phyloP scores from a whole-genome alignment of 495 filamentous ascomycete species.

The Cercophora samala region DNA sequence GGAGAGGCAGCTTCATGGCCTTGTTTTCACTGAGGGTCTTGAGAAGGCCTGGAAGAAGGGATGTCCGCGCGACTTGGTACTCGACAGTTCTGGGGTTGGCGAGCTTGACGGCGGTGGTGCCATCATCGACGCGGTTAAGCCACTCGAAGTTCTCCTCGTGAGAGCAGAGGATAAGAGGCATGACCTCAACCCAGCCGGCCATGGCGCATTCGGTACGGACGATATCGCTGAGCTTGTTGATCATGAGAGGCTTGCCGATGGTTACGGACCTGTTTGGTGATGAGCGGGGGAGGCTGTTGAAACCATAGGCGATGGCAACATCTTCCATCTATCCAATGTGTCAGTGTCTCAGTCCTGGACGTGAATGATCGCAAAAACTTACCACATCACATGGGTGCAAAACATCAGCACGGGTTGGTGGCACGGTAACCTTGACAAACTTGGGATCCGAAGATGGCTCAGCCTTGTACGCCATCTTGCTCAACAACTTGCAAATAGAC shows the following conservation, averaged over 20 bases:
- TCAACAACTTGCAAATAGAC: constrained; percentile 70
- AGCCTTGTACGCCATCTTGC: constrained; percentile 80
- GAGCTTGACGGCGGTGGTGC: constrained; percentile 77
- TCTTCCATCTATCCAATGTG: constrained; percentile 71
- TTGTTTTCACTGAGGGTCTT: constrained; percentile 97
- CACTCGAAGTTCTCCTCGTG: constrained; percentile 98
- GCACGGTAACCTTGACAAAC: constrained; percentile 74
- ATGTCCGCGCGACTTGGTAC: constrained; percentile 94
- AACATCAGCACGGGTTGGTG: constrained; percentile 87
- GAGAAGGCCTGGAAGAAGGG: constrained; percentile 80
- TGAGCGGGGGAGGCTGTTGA: constrained; percentile 83
- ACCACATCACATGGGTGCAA: constrained; percentile 90
- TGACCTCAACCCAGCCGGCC: constrained; percentile 93
- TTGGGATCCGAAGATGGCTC: constrained; percentile 65
- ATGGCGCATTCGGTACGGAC: constrained; percentile 86
- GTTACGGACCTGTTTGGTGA: constrained; percentile 81
- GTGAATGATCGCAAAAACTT: constrained; percentile 10
- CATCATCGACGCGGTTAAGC: constrained; percentile 89
- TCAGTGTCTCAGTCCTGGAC: background rate
- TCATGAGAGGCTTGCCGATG: constrained; percentile 77
- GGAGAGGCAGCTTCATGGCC: constrained; percentile 80
- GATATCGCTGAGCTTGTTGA: constrained; percentile 95
- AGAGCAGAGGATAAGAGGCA: constrained; percentile 95
- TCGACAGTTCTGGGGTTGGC: constrained; percentile 95
- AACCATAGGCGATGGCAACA: constrained; percentile 90